Conservation (phyloP, 108 stramenopile species). For the Pseudonitzschia multiseries region DNA sequence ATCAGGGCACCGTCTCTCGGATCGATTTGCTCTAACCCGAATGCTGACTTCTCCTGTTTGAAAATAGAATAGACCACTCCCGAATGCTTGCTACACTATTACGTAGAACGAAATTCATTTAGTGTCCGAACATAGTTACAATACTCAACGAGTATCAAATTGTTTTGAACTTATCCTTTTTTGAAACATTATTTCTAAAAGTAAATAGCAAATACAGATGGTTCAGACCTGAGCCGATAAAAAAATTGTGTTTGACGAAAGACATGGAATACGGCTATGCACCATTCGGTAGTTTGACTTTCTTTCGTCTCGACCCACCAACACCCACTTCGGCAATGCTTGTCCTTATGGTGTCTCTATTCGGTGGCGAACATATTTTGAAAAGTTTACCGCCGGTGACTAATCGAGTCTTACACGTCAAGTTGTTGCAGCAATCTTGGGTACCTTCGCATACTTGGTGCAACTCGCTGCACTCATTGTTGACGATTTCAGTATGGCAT, state of each 20-base stretch:
- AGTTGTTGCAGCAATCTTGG: background rate
- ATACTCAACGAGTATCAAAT: no score
- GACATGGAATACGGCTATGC: background rate
- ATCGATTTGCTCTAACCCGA: no score
- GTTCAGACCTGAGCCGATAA: background rate
- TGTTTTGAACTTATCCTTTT: no score
- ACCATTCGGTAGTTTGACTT: background rate
- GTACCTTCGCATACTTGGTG: background rate
- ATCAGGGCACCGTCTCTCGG: no score
- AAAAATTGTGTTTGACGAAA: background rate
- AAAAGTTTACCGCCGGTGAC: background rate
- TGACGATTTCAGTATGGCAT: background rate
- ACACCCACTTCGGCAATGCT: constrained; percentile 9
- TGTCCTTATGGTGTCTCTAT: background rate
- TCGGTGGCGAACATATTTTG: constrained; percentile 3
- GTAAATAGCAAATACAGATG: no score
- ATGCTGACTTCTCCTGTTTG: no score
- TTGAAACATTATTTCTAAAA: no score
- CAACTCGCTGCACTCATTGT: background rate
- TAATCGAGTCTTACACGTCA: background rate
- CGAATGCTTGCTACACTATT: no score
- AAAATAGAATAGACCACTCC: no score
- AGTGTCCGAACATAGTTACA: no score
- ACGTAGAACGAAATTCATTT: no score
- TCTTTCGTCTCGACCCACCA: constrained; percentile 11